Evolutionary conservation across 2,329 filamentous ascomycete genomes (phyloP), one percentile per base, ranked within the genome.

Genomic region (Verticillium nonalfalfae): DNA sequence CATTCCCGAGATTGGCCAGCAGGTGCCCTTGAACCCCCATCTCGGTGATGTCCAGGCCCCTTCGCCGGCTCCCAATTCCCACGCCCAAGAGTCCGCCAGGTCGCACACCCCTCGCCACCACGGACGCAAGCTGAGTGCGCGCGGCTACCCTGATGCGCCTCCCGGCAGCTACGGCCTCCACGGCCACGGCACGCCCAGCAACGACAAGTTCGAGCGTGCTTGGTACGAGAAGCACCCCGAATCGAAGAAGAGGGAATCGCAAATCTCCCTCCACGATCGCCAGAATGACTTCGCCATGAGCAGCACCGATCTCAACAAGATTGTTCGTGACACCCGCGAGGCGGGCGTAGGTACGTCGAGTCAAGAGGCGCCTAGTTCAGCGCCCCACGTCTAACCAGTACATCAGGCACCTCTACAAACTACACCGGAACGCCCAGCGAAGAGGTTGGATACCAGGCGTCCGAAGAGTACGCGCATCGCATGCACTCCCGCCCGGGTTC

Each of bases 31-130:
- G 91, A 90, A 95, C 72, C 90, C 89, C 59, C 86, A 95, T 72
- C 91, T 95, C 54, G 95, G 95, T 64, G 94, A 98, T 72, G 95
- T 98, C 10, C 95, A 99, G 77, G 95, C 95, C 14, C 95, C 95
- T 2, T 95, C 93, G 2, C 93, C 93, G 1, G 85, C 87, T 2
- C 89, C 88, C 9, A 74, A 75, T 55, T 68, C 75, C 4, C 72
- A 76, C 3, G 68, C 67, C 57, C 71, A 73, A 57, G 71, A 76
- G 21, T 65, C 65, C 40, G 61, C 63, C 59, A 74, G 74, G 57
- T 66, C 67, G 60, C 79, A 80, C 64, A 66, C 64, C 11, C 64
- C 64, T 39, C 82, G 79, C 66, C 76, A 86, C 64, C 90, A 93
- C 70, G 79, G 82, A 59, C 87, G 92, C 65, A 91, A 85, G 75